These are phyloP conservation scores for Leptodermis oblonga DNA, from an alignment of 257 asterid genomes.

Conservation along the genomic window DNA sequence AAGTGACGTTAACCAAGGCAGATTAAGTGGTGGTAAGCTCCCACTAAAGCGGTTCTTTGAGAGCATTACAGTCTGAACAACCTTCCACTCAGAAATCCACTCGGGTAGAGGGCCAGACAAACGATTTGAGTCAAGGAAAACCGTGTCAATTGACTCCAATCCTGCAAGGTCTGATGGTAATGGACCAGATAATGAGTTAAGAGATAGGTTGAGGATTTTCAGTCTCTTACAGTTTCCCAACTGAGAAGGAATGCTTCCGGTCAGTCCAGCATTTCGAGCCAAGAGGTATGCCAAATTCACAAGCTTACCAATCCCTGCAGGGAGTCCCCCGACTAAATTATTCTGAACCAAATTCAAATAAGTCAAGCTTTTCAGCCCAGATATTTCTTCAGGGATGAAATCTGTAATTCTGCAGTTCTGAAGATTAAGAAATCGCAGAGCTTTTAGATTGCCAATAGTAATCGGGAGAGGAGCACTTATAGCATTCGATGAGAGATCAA, in stretches of 20 bases:
- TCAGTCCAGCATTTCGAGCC: conserved; percentile 49
- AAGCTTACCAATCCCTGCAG: conserved; percentile 49
- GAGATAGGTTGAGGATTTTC: conserved; percentile 48
- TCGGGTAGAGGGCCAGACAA: conserved; percentile 59
- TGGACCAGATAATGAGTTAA: conserved; percentile 50
- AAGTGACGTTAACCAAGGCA: conserved; percentile 41
- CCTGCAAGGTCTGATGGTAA: conserved; percentile 51
- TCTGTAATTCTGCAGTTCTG: conserved; percentile 49
- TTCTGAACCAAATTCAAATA: conserved; percentile 57
- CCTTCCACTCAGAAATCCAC: conserved; percentile 78
- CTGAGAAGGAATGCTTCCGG: conserved; percentile 54
- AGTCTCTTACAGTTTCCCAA: conserved; percentile 57
- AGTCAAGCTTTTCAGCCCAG: conserved; percentile 39
- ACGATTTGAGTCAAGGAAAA: conserved; percentile 49
- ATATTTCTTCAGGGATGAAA: conserved; percentile 46
- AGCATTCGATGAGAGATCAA: conserved; percentile 54
- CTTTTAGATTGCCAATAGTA: conserved; percentile 37
- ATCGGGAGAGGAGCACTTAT: conserved; percentile 49
- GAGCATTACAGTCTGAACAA: conserved; percentile 34
- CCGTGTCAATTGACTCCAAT: conserved; percentile 40
- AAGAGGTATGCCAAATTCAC: conserved; percentile 40
- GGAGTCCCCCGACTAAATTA: conserved; percentile 49
- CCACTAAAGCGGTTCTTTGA: conserved; percentile 59
- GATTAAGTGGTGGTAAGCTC: conserved; percentile 49
- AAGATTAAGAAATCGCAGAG: conserved; percentile 46